Evolutionary conservation across 2,329 filamentous ascomycete species (phyloP).

Genomic region (Decorospora gaudefroyi): DNA sequence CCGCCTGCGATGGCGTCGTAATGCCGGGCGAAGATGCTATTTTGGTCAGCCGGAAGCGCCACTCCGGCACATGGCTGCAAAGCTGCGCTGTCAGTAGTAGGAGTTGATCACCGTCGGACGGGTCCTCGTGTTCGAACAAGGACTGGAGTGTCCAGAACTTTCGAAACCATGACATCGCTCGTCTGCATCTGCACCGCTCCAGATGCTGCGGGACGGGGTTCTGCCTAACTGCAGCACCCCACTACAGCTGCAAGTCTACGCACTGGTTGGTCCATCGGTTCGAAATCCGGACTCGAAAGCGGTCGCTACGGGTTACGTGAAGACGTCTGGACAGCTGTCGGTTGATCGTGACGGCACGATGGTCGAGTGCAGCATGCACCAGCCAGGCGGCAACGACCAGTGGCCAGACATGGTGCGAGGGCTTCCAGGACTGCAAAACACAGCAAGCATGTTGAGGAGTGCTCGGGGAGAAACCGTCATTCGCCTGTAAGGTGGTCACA

Average conservation of each 20-base stretch:
- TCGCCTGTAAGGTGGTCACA: constrained; percentile 3
- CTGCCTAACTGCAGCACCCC: constrained; percentile 30
- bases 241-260: constrained; percentile 27
- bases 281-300: not conserved
- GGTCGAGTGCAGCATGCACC: constrained; percentile 27
- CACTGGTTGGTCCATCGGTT: constrained; percentile 17
- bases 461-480: not conserved
- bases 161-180: constrained; percentile 20
- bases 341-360: constrained; percentile 17
- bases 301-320: not conserved
- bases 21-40: constrained; percentile 15
- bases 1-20: constrained; percentile 16
- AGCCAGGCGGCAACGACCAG: constrained; percentile 28
- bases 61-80: constrained; percentile 14
- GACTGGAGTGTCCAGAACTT: constrained; percentile 8
- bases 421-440: too few relatives aligned
- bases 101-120: not conserved
- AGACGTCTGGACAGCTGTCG: constrained; percentile 14
- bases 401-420: constrained; percentile 4
- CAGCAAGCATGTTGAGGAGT: not conserved
- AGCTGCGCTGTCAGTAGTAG: constrained; percentile 12
- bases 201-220: constrained; percentile 21
- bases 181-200: constrained; percentile 21
- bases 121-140: not conserved
- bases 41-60: constrained; percentile 14